Evolutionary conservation across 2,329 filamentous ascomycete species (phyloP).

Genomic region (Aspergillus sp.): DNA sequence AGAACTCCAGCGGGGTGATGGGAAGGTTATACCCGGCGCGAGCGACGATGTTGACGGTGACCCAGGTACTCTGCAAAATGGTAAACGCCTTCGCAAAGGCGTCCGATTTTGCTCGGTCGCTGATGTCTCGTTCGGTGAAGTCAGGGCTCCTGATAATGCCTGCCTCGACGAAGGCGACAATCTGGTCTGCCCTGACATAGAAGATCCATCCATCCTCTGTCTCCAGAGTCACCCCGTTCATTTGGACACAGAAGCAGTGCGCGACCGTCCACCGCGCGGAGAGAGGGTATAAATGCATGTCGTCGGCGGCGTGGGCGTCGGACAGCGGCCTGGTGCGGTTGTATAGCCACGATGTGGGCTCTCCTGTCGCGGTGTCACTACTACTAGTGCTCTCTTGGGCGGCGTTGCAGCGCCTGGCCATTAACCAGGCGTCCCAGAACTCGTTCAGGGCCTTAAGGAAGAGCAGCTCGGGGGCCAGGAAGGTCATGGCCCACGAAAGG

Average conservation of each 20-base stretch:
- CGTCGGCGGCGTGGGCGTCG: neutral
- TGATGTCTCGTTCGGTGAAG: neutral
- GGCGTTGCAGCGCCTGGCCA: neutral
- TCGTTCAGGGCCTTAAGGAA: too few species aligned
- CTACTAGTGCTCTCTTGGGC: neutral
- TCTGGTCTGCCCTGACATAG: neutral
- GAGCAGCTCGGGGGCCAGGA: too few species aligned
- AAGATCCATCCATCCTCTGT: neutral
- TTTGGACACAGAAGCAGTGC: neutral
- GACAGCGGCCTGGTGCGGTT: neutral
- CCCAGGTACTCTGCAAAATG: neutral
- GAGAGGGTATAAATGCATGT: neutral
- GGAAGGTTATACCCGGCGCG: neutral
- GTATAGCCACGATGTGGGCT: neutral
- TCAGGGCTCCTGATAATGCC: neutral
- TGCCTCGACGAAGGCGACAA: neutral
- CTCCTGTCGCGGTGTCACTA: neutral
- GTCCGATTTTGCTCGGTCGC: neutral
- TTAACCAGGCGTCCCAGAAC: too few species aligned
- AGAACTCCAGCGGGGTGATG: neutral
- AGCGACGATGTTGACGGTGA: neutral
- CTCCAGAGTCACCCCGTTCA: neutral
- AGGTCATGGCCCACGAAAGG: too few species aligned
- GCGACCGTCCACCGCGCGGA: neutral
- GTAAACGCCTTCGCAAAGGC: neutral